Base-by-base conservation (phyloP, 208 protist genomes). In the Leishmania aethiopica region DNA sequence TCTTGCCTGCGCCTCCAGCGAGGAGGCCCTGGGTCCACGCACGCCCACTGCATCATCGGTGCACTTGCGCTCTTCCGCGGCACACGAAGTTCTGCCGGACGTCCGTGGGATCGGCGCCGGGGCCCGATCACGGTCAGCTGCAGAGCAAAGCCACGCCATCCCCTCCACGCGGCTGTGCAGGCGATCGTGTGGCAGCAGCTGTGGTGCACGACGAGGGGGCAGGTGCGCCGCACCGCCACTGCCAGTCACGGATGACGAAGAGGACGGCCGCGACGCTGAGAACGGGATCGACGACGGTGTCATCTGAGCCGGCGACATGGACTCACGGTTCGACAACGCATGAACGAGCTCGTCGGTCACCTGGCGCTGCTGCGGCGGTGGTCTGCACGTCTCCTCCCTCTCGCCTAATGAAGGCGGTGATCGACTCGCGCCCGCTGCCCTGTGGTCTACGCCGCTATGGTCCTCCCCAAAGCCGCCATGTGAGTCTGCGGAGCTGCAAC, bases 221-320 rank as follows among this genome's bases (percentile, higher is more conserved):
- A 28, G n/a, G 70, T 75, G 45, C 25, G 13, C 45, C 19, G 70
- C 37, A 72, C 75, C 35, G 80, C 37, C 75, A 79, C 75, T 71
- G 72, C 70, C 17, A 49, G 70, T 47, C 64, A 67, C 53, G 59
- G 37, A 15, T 35, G 64, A 28, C 70, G 66, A 79, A 10, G 64
- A 84, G 13, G 75, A 62, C 28, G 66, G 70, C 47, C 70, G n/a
- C 10, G 80, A 79, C 8, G 80, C 73, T 15, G 40, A 79, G 66
- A 64, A 79, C 10, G 64, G 66, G 13, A 71, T 17, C 25, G 80
- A 80, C n/a, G 72, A 59, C 25, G 66, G 78, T 17, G 75, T 37
- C 17, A 49, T 84, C 66, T 51, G 60, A n/a, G 42, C 66, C 5
- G 66, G 67, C 22, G 67, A 76, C 55, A 84, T 76, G 2, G 80